phyloP scores from a whole-genome alignment of 208 protist species.

The Leishmania tarentolae region DNA sequence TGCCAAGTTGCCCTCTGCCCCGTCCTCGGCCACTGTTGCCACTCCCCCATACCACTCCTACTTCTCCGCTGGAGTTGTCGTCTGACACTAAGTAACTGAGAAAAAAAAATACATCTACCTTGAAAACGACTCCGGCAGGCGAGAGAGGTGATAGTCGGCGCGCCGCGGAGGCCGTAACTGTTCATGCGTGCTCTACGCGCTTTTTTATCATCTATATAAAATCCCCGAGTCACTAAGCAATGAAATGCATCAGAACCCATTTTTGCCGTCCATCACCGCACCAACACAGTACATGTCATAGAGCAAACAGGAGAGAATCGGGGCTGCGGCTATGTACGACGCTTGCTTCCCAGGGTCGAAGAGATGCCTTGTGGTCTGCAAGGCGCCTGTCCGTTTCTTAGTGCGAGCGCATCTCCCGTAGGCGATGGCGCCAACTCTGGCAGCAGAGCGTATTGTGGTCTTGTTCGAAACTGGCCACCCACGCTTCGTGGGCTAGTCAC shows the following conservation, averaged over 20 bases:
- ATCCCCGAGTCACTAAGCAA: background rate
- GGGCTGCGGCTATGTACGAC: background rate
- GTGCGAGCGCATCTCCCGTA: background rate
- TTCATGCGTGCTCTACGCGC: background rate
- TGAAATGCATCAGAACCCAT: background rate
- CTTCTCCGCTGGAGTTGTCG: background rate
- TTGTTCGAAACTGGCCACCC: background rate
- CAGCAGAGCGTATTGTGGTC: background rate
- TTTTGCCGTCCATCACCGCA: background rate
- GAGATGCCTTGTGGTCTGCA: background rate
- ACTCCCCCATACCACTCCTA: background rate
- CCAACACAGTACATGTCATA: background rate
- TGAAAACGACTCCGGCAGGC: background rate
- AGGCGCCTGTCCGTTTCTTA: background rate
- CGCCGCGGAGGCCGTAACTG: background rate
- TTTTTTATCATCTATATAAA: background rate
- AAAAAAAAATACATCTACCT: background rate
- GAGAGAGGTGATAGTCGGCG: background rate
- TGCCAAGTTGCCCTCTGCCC: background rate
- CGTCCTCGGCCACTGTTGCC: background rate
- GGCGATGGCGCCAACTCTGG: background rate
- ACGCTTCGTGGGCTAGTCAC: background rate
- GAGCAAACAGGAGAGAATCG: background rate
- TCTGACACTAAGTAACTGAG: conserved; percentile 1
- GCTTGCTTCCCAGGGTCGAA: background rate